Evolutionary conservation across 192 early-diverging fungal species (phyloP), one percentile per base, ranked within the genome.

Genomic region (Coemansia sp.): DNA sequence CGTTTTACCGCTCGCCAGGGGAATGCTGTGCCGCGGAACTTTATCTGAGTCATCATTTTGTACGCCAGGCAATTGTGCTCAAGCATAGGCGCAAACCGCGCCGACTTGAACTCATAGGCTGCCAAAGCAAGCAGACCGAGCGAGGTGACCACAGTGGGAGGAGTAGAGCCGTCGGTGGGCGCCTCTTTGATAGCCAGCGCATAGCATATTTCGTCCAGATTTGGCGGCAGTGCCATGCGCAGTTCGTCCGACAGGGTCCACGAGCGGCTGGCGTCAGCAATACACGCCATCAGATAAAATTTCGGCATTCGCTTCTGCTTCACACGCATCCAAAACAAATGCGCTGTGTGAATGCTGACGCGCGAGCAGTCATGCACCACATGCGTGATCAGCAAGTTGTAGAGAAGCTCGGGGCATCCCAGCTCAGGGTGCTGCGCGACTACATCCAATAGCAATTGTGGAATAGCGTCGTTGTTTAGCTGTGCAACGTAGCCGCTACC

Each of bases 81-180:
- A 9, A 79, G 73, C 82, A 84, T 84, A 6, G 74, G 67, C 29
- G 77, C 77, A 79, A 84, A 84, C 15, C 82, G 77, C 13, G 82
- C 82, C 41, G 82, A 84, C 69, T 84, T 84, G 74, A 84, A 84
- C 69, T 84, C 82, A 64, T 84, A 84, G 13, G 74, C 64, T 18
- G 77, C 73, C 55, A 84, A 69, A 0, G 69, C 65, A 62, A 84
- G 63, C 71, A 84, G 62, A 4, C 76, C 82, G 10, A 76, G 36
- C 5, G 76, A 74, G 12, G 46, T 60, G 3, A 84, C 44, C 0
- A 84, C 62, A 34, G 68, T 76, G 34, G 75, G 66, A 31, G 61
- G 66, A 31, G 61, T 64, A 34, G 55, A 61, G 44, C 22, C 47
- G 29, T 75, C 74, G 22, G 47, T 66, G 6, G 73, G 72, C 33